Evolutionary conservation across 768 basidiomycete genomes (phyloP).

Genomic region (Boletus eberwhitei): DNA sequence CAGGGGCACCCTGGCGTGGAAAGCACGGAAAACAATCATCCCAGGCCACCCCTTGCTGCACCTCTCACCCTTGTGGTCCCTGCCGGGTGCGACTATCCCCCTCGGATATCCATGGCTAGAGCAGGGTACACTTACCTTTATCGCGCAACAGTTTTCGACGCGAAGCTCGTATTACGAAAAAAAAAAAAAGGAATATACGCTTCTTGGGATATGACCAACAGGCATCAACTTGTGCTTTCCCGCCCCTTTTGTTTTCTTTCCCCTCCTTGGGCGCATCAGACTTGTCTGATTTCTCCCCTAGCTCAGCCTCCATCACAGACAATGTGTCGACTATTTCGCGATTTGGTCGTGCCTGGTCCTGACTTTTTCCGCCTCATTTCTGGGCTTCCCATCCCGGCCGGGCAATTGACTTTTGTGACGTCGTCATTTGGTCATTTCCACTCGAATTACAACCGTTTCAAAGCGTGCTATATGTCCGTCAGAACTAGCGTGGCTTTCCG

Average conservation of each 20-base stretch:
- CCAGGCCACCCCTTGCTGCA: constrained; percentile 15
- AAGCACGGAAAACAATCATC: constrained; percentile 14
- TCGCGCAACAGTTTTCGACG: background rate
- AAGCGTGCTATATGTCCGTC: background rate
- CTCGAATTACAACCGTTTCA: background rate
- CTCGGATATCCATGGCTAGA: constrained; percentile 19
- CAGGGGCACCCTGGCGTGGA: constrained; percentile 33
- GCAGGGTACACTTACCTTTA: background rate
- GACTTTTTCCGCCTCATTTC: background rate
- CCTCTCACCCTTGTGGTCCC: constrained; percentile 15
- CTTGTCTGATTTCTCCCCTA: constrained; percentile 1
- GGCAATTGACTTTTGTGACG: background rate
- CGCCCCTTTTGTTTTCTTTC: background rate
- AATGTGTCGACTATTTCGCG: background rate
- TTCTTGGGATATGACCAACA: constrained; percentile 1
- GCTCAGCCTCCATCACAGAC: constrained; percentile 13
- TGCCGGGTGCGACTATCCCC: constrained; percentile 2
- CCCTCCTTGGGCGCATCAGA: constrained; percentile 20
- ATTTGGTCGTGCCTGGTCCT: constrained; percentile 15
- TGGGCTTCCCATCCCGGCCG: background rate
- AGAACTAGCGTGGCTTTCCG: background rate
- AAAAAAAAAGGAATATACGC: constrained; percentile 1
- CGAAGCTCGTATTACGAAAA: constrained; percentile 2
- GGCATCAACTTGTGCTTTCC: background rate
- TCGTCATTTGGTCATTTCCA: background rate